These are phyloP conservation scores for Maudiozyma humilis DNA, from an alignment of 1,139 yeast species.

Conservation along the genomic window DNA sequence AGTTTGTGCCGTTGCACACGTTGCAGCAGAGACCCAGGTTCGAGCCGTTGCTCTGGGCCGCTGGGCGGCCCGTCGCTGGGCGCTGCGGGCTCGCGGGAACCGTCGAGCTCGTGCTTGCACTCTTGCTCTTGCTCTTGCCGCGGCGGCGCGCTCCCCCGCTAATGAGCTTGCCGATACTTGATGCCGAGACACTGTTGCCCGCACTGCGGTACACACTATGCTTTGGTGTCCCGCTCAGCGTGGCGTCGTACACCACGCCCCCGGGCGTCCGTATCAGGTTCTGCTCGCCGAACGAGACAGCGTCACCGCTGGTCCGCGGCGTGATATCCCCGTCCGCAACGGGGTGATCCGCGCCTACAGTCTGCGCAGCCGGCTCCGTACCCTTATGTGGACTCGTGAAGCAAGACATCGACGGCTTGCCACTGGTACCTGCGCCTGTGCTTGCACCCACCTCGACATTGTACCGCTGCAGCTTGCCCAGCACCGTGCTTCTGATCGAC, in stretches of 20 bases:
- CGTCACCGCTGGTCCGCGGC: neutral
- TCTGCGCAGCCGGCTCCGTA: neutral
- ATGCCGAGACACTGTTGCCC: conserved; percentile 10
- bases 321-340: neutral
- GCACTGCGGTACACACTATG: conserved; percentile 12
- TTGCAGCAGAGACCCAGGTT: conserved; percentile 20
- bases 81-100: neutral
- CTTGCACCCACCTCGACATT: neutral
- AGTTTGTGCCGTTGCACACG: conserved; percentile 33
- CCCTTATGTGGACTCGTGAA: neutral
- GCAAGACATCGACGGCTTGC: neutral
- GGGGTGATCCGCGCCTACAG: neutral
- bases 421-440: neutral
- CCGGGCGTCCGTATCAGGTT: neutral
- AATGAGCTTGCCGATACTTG: conserved; percentile 8
- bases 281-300: neutral
- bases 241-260: conserved; percentile 4
- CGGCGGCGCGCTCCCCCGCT: conserved; percentile 8
- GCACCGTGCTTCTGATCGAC: conserved; percentile 31
- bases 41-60: neutral
- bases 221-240: conserved; percentile 18
- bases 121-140: neutral
- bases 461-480: conserved; percentile 16
- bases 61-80: neutral
- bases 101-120: no score